Base-by-base conservation (phyloP, 202 grass and related monocot species). In the Brachypodium distachyon region DNA sequence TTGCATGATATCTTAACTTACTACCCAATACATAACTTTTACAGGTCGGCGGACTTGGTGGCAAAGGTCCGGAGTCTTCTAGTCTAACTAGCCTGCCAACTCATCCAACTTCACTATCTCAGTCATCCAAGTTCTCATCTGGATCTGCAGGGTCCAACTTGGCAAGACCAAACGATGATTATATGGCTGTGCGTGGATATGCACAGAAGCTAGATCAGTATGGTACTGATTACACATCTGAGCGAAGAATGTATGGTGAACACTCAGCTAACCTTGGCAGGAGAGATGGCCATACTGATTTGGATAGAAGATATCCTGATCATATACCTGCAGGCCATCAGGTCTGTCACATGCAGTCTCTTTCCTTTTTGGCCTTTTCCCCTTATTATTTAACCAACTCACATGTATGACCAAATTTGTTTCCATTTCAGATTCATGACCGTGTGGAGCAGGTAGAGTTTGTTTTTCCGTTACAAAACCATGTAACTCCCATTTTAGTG, bases 281-380 rank as follows among this genome's bases (percentile, higher is more conserved):
- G 58, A 93, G 96, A 79, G 95, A 98, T 51, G 79, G 84, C 29
- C 79, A 79, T 11, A 49, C 51, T 87, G 96, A 99, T 89, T 85
- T 91, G 77, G 89, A 87, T 74, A 86, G 96, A 80, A 99, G 96
- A 95, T 99, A 96, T 59, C 78, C 87, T 1, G 96, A 99, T 60
- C 84, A 89, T 76, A 52, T 89, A 51, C 79, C 86, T 74, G 61
- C 85, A 48, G 71, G 78, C 43, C 83, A 83, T 62, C 95, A 87
- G 76, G 87, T 88, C 61, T 82, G 46, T 86, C 55, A 9, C 27
- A 51, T 44, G n/a, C 11, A 46, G 16, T 42, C 39, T 6, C 54
- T 29, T 76, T 17, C n/a, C n/a, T 18, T 59, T 47, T 32, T 14
- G 36, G 21, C 1, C 1, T 69, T 37, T 9, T 31, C 39, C 4